Base-by-base conservation (phyloP, 176 grass and related monocot species). In the Rhynchospora tenuis region DNA sequence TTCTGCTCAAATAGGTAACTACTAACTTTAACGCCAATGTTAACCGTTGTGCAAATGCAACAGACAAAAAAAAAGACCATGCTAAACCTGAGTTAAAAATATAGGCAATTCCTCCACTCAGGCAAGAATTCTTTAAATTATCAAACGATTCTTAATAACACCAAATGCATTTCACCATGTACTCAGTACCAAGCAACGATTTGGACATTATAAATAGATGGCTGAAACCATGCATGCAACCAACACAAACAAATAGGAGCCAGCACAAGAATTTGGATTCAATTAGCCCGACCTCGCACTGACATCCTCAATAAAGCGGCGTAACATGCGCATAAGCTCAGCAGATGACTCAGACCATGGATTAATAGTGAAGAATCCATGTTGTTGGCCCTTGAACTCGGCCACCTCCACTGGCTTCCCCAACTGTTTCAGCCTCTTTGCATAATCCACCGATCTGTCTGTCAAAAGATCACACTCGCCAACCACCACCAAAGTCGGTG, bases 301-400 rank as follows among this genome's bases (percentile, higher is more conserved):
- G 24, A 73, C 24, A 9, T 65, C 63, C 7, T 89, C 78, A 45
- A 95, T 61, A 78, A 98, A 95, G 6, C 70, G 89, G 87, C 91
- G 89, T 83, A 98, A 23, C 64, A 58, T 60, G 45, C 63, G 61
- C 92, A 98, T 98, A 66, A 98, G 89, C 77, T 91, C 63, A 33
- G 71, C 85, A 38, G 95, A 73, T 15, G 90, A 69, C 54, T 86
- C 89, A 33, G 87, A 93, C 89, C 92, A 93, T 0, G 92, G 91
- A 9, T 91, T 84, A 64, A 94, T 87, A 72, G 92, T 98, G 87
- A 93, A 98, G 90, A 98, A 98, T 0, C 92, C 92, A 28, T 98
- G 95, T 66, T 98, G 92, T 89, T 98, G 89, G 10, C 89, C 91
- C 6, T 85, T 61, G 89, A 95, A 98, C 66, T 93, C 91, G 9